Percentiles rank a stretch among this genome's conserved stretches.
These are phyloP conservation scores for Papiliotrema terrestris DNA, from an alignment of 1,284 basidiomycete genomes.

Conservation along the genomic window DNA sequence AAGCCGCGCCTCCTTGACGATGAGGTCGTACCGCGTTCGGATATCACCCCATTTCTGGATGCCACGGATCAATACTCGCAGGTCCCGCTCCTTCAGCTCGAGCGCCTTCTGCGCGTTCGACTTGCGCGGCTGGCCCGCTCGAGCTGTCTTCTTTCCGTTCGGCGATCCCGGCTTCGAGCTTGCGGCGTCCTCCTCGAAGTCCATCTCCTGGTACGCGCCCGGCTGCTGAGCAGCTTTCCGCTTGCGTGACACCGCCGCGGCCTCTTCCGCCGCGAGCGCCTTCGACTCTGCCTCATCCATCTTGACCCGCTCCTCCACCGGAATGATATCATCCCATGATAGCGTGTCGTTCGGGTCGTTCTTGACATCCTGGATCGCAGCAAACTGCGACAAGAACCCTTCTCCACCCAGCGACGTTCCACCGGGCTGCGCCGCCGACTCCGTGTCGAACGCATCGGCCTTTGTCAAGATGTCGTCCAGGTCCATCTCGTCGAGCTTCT, in stretches of 20 bases:
- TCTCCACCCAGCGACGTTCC: slow-evolving; percentile 93
- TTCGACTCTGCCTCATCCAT: slow-evolving; percentile 70
- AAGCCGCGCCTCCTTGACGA: slow-evolving; percentile 89
- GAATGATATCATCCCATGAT: slow-evolving; percentile 99
- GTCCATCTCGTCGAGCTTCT: slow-evolving; percentile 99
- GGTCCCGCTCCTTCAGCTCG: slow-evolving; percentile 94
- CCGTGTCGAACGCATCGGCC: slow-evolving; percentile 95
- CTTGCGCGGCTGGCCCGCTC: slow-evolving; percentile 43
- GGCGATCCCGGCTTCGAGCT: slow-evolving; percentile 51
- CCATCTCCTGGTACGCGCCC: slow-evolving; percentile 83
- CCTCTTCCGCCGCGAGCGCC: slow-evolving; percentile 54
- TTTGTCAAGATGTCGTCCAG: slow-evolving; percentile 96
- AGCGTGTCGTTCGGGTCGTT: slow-evolving; percentile 74
- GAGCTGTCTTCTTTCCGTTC: slow-evolving; percentile 33
- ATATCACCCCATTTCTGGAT: slow-evolving; percentile 98
- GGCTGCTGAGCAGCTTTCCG: slow-evolving; percentile 69
- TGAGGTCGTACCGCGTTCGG: slow-evolving; percentile 86
- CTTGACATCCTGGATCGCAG: slow-evolving; percentile 95
- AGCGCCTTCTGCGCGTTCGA: slow-evolving; percentile 85
- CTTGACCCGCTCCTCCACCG: slow-evolving; percentile 82
- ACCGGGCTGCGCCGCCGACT: slow-evolving; percentile 73
- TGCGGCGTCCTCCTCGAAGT: slow-evolving; percentile 65
- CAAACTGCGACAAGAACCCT: slow-evolving; percentile 92
- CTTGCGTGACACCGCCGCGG: slow-evolving; percentile 58
- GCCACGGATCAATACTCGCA: slow-evolving; percentile 91